Base-by-base conservation (phyloP, 202 grass and related monocot genomes). In the Panicum hallii region DNA sequence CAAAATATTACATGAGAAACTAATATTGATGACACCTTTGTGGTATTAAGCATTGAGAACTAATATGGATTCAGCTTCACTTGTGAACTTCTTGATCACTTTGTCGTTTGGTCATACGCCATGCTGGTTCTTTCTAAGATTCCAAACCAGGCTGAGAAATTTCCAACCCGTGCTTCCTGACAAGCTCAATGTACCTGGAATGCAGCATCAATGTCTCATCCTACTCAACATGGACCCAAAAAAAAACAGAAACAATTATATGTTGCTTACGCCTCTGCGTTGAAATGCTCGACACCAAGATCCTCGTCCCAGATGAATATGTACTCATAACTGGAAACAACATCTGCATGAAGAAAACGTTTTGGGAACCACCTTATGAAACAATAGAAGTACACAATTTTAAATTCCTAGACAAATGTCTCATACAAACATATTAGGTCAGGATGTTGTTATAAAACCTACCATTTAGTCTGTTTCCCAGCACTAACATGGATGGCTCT, bases 231-330 rank as follows among this genome's bases (percentile, higher is more conserved):
- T 45, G 16, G 49, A 85, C 82, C 40, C 15, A 49, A 67, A 62
- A 67, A 55, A 4, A 71, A 75, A 32, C 69, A 42, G 47, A 72
- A 63, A 67, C 75, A 52, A 20, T 56, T 20, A 32, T 82, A 46
- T 62, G 67, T 50, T 38, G 78, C 82, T 84, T 93, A 98, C 95
- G 79, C 82, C 89, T 98, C 95, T 83, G 95, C 95, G 53, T 98
- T 89, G 75, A 98, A 98, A 93, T 98, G 93, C 82, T 95, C 87
- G 14, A 98, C 93, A 83, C 95, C 95, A 42, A 98, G 84, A 80
- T 98, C 95, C 87, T 98, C 95, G 57, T 97, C 95, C 95, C 95
- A 97, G 82, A 97, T 90, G 64, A 97, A 97, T 90, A 98, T 92
- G 89, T 98, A 98, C 4, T 98, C 95, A 63, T 95, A 98, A 61